These are phyloP conservation scores for Yamadazyma taylorii DNA, from an alignment of 1,139 yeast species.

Conservation along the genomic window DNA sequence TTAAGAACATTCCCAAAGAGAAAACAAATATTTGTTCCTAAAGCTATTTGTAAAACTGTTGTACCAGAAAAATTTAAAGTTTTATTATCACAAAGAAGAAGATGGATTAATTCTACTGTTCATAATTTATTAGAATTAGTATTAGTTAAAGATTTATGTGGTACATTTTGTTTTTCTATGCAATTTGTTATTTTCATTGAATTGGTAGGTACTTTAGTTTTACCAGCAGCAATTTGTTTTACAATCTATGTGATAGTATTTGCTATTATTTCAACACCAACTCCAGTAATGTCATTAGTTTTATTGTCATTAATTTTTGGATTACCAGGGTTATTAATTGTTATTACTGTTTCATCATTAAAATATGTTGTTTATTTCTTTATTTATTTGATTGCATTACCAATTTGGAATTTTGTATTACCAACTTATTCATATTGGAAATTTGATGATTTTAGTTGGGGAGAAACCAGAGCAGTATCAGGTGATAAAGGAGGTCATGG, in stretches of 20 bases:
- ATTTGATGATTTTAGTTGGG: slow-evolving; percentile 98
- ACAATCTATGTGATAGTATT: slow-evolving; percentile 78
- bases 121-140: slow-evolving; percentile 93
- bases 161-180: slow-evolving; percentile 97
- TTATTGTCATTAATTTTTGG: slow-evolving; percentile 84
- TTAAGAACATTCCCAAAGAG: slow-evolving; percentile 90
- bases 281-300: slow-evolving; percentile 78
- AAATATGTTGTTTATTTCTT: slow-evolving; percentile 81
- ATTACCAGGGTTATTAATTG: slow-evolving; percentile 82
- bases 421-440: slow-evolving; percentile 94
- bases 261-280: slow-evolving; percentile 78
- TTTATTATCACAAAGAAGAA: slow-evolving; percentile 89
- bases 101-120: slow-evolving; percentile 98
- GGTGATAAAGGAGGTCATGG: slow-evolving; percentile 66
- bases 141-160: slow-evolving; percentile 87
- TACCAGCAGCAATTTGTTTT: slow-evolving; percentile 89
- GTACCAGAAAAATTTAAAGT: slow-evolving; percentile 85
- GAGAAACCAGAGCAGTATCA: slow-evolving; percentile 86
- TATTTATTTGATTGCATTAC: slow-evolving; percentile 78
- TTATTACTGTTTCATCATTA: slow-evolving; percentile 81
- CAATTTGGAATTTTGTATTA: slow-evolving; percentile 91
- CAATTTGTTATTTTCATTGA: slow-evolving; percentile 90
- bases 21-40: slow-evolving; percentile 89
- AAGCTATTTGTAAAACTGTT: slow-evolving; percentile 92
- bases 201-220: slow-evolving; percentile 83